Evolutionary conservation across 2,329 filamentous ascomycete species (phyloP), one percentile per base, ranked within the genome.

Genomic region (Trichoderma brevicompactum): DNA sequence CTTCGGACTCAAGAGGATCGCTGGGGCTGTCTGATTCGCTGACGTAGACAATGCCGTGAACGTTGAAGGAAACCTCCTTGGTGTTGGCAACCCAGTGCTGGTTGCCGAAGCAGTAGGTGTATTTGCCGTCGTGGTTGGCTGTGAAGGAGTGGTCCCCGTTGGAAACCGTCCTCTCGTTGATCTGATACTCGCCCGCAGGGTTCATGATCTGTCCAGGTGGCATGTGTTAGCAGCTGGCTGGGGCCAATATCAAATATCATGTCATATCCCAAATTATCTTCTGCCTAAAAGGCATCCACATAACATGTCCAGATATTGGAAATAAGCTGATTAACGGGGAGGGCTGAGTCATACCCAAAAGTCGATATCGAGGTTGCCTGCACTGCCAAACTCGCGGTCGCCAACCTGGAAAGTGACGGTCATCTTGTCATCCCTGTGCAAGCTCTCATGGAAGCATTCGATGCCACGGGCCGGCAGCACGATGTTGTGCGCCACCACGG

Each of bases 21-120:
- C 90, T 86, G 34, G 91, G 87, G 67, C 90, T 85, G 73, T 98
- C 94, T 67, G 86, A 83, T 79, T 98, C 95, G 64, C 92, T 91
- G 59, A 99, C 93, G 80, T 98, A 99, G 76, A 99, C 94, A 70
- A 99, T 92, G 72, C 95, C 95, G 80, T 99, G 95, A 60, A 99
- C 95, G 79, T 99, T 99, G 87, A 99, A 99, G 65, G 92, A 96
- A 62, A 99, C 94, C 79, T 99, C 95, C 82, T 99, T 99, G 77
- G 88, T 96, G 79, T 92, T 92, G 66, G 94, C 93, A 66, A 92
- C 92, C 93, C 94, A 99, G 79, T 95, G 90, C 83, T 98, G 94
- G 81, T 99, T 99, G 80, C 95, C 96, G 82, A 99, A 99, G 87
- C 95, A 99, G 87, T 99, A 99, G 65, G 87, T 83, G 82, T 91